Evolutionary conservation across 306 rosid species (phyloP).

Genomic region (Cicer pinnatifidum): DNA sequence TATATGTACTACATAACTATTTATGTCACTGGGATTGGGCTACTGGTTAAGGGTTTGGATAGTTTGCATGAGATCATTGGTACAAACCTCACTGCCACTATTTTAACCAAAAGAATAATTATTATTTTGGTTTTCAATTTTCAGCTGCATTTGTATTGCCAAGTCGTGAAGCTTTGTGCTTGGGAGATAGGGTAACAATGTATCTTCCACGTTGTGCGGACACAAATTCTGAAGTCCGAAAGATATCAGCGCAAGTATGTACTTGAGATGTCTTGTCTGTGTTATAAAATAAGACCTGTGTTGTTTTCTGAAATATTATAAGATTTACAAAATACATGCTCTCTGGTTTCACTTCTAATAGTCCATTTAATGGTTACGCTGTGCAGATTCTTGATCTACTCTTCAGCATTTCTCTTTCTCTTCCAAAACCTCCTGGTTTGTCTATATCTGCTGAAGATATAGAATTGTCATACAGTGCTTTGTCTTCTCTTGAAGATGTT

Average conservation of each 20-base stretch:
- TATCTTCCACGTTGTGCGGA: conserved; percentile 99
- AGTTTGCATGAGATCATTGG: conserved; percentile 6
- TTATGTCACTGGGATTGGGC: conserved; percentile 12
- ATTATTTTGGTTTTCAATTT: conserved; percentile 39
- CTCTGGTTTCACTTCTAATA: conserved; percentile 36
- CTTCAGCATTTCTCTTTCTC: conserved; percentile 86
- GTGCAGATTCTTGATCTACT: conserved; percentile 86
- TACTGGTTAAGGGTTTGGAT: neutral
- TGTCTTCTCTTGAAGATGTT: conserved; percentile 94
- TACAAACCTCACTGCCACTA: neutral
- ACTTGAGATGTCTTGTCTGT: conserved; percentile 21
- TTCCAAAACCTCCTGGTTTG: conserved; percentile 79
- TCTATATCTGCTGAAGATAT: conserved; percentile 64
- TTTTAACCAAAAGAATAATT: conserved; percentile 11
- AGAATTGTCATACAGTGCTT: conserved; percentile 81
- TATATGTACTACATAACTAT: conserved; percentile 18
- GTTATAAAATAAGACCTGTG: neutral
- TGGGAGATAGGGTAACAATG: conserved; percentile 84
- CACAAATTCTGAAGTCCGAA: conserved; percentile 89
- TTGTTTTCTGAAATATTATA: conserved; percentile 17
- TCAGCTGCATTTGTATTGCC: conserved; percentile 92
- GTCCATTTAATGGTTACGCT: conserved; percentile 30
- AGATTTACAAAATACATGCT: conserved; percentile 32
- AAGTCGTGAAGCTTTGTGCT: conserved; percentile 86
- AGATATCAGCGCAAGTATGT: conserved; percentile 84